These are phyloP conservation scores for Quaeritorhiza haematococci DNA, from an alignment of 371 early-diverging fungal species.

Conservation along the genomic window DNA sequence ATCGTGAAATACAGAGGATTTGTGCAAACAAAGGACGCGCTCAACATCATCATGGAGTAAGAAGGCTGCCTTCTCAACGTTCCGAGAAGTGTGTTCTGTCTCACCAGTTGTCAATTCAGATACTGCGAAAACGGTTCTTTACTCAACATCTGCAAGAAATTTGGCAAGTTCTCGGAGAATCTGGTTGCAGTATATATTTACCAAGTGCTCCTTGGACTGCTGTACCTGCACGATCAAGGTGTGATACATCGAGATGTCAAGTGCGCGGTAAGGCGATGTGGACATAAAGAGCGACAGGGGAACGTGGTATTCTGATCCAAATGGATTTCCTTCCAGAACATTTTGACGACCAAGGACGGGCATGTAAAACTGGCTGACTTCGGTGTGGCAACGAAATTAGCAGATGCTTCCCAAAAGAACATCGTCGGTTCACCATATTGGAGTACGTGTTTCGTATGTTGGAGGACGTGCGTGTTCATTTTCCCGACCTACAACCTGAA, in stretches of 20 bases:
- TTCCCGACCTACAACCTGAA: neutral
- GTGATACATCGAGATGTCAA: conserved; percentile 97
- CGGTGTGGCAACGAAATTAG: conserved; percentile 68
- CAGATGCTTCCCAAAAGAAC: conserved; percentile 28
- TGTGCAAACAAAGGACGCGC: conserved; percentile 60
- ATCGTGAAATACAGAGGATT: conserved; percentile 86
- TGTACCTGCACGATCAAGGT: conserved; percentile 85
- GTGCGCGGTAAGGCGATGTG: conserved; percentile 53
- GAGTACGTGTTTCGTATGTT: conserved; percentile 69
- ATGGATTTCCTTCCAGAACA: conserved; percentile 53
- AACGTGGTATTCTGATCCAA: neutral
- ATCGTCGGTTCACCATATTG: conserved; percentile 91
- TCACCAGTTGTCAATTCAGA: conserved; percentile 17
- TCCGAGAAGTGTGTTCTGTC: too few species aligned
- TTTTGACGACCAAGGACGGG: conserved; percentile 89
- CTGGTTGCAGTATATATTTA: conserved; percentile 85
- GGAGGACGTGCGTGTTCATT: too few species aligned
- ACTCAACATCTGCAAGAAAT: conserved; percentile 78
- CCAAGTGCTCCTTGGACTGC: conserved; percentile 83
- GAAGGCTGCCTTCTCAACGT: too few species aligned
- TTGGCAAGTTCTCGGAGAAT: conserved; percentile 89
- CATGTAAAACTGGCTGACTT: conserved; percentile 94
- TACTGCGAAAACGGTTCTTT: conserved; percentile 95
- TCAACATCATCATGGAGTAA: conserved; percentile 86
- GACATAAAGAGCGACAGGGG: neutral